A percentile compares a stretch with the other conserved stretches of the same genome.
Evolutionary conservation across 345 rosid genomes (phyloP).

Genomic region (Acer campestre): DNA sequence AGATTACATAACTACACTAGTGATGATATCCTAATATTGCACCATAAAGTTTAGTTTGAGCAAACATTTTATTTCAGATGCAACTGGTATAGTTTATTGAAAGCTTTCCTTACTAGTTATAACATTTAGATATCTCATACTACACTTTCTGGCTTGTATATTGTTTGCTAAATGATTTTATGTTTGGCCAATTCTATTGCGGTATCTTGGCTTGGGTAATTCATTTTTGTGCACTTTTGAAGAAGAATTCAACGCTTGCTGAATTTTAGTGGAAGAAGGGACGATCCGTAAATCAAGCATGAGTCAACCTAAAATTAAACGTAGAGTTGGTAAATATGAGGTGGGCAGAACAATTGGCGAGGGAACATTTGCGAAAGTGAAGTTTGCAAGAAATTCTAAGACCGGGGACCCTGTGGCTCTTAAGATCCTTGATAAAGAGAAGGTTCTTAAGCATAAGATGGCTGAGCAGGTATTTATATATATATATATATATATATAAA

Average conservation of each 20-base stretch:
- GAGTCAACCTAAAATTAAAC: conserved; percentile 77
- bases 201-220: background rate
- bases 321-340: conserved; percentile 86
- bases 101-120: background rate
- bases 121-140: background rate
- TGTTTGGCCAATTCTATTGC: background rate
- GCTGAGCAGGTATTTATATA: conserved; percentile 78
- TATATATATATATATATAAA: background rate
- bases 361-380: conserved; percentile 97
- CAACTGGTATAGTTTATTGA: background rate
- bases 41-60: background rate
- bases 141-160: background rate
- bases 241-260: conserved; percentile 25
- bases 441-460: conserved; percentile 95
- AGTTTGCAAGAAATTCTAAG: conserved; percentile 88
- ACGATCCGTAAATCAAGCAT: conserved; percentile 29
- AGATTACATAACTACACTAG: background rate
- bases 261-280: conserved; percentile 11
- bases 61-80: background rate
- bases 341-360: conserved; percentile 98
- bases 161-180: background rate
- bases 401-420: conserved; percentile 86
- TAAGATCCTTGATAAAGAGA: conserved; percentile 95
- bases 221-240: conserved; percentile 9
- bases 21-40: background rate